phyloP scores from a whole-genome alignment of 305 asterid genomes.

The Ilex paraguariensis region DNA sequence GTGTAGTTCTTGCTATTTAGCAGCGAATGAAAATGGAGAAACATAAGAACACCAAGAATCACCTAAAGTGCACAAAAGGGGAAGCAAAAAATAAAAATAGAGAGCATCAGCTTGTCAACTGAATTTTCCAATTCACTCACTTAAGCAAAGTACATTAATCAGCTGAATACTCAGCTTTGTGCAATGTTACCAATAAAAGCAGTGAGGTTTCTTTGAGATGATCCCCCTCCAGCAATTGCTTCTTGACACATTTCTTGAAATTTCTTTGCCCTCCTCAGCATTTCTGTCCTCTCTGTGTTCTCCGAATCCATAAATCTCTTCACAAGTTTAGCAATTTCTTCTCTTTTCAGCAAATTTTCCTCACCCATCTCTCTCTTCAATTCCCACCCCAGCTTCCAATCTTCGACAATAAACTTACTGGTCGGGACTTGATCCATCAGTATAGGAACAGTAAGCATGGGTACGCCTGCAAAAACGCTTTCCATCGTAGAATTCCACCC shows the following conservation, averaged over 20 bases:
- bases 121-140: background rate
- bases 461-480: constrained; percentile 40
- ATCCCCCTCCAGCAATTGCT: constrained; percentile 30
- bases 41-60: too few relatives aligned
- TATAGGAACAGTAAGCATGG: constrained; percentile 45
- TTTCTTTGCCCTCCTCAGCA: constrained; percentile 24
- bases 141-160: too few relatives aligned
- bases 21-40: too few relatives aligned
- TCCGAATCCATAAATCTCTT: constrained; percentile 40
- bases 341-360: constrained; percentile 11
- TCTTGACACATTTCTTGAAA: constrained; percentile 14
- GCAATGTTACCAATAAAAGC: constrained; percentile 26
- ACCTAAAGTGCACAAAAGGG: too few relatives aligned
- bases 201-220: constrained; percentile 4
- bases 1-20: too few relatives aligned
- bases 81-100: too few relatives aligned
- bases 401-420: constrained; percentile 45
- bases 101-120: too few relatives aligned
- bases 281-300: constrained; percentile 32
- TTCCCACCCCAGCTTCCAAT: constrained; percentile 50
- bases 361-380: constrained; percentile 26
- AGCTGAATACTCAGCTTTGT: background rate
- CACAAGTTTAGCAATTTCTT: too few relatives aligned
- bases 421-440: constrained; percentile 42
- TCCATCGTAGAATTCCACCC: constrained; percentile 62